phyloP scores from a whole-genome alignment of 75 land plant species.

The Chamaecyparis obtusa region DNA sequence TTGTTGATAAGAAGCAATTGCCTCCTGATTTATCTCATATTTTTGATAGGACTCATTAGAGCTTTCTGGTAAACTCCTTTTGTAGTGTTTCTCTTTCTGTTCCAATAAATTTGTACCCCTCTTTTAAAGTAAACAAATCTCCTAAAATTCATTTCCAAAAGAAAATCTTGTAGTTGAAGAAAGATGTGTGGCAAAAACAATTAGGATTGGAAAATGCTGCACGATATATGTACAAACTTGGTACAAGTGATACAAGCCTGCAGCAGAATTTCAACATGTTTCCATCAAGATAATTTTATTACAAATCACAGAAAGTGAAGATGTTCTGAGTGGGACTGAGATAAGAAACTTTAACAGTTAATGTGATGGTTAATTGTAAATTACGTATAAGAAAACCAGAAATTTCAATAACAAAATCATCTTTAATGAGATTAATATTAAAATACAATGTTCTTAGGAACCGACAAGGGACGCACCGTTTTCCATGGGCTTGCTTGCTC shows the following conservation, averaged over 20 bases:
- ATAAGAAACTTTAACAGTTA: not conserved
- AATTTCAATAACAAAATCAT: not conserved
- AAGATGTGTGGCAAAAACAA: not conserved
- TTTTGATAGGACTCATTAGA: too few relatives aligned
- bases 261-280: too few relatives aligned
- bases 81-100: too few relatives aligned
- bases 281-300: not conserved
- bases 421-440: too few relatives aligned
- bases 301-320: too few relatives aligned
- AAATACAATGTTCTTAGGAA: not conserved
- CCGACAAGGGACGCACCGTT: not conserved
- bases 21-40: too few relatives aligned
- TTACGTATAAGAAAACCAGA: not conserved
- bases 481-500: not conserved
- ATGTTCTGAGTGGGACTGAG: too few relatives aligned
- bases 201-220: not conserved
- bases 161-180: not conserved
- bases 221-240: not conserved
- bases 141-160: too few relatives aligned
- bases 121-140: too few relatives aligned
- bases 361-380: not conserved
- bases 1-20: too few relatives aligned
- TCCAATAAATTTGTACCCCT: too few relatives aligned
- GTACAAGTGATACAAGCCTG: not conserved
- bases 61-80: too few relatives aligned